Evolutionary conservation across 345 rosid species (phyloP).

Genomic region (Eucalyptus tenuipes): DNA sequence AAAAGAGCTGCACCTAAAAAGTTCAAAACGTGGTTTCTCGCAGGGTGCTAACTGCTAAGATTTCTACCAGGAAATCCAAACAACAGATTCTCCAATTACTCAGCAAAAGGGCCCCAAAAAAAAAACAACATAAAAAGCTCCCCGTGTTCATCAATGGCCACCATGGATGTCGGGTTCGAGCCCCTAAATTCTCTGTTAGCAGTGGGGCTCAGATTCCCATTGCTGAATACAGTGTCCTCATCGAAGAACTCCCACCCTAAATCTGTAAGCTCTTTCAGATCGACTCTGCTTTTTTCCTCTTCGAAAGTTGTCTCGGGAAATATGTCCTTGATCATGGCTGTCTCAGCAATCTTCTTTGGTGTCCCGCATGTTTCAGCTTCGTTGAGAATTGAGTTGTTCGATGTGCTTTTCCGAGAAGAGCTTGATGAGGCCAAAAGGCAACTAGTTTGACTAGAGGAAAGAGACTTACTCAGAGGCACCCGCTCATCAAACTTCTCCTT

Average conservation of each 20-base stretch:
- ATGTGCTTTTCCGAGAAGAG: constrained; percentile 34
- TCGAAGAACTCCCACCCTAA: constrained; percentile 39
- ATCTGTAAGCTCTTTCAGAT: constrained; percentile 22
- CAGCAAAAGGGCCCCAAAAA: not conserved
- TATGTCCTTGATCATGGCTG: constrained; percentile 5
- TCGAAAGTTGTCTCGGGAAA: not conserved
- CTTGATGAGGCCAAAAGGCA: constrained; percentile 70
- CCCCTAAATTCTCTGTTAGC: not conserved
- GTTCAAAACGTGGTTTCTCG: not conserved
- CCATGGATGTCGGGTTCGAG: not conserved
- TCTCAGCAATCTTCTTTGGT: constrained; percentile 10
- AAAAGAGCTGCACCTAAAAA: not conserved
- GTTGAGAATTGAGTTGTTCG: not conserved
- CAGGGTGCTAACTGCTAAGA: not conserved
- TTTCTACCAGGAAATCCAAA: not conserved
- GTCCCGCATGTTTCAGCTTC: not conserved
- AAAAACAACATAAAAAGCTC: not conserved
- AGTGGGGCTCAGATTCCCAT: not conserved
- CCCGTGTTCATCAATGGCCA: not conserved
- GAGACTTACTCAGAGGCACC: constrained; percentile 63
- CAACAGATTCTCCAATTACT: not conserved
- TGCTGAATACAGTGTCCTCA: not conserved
- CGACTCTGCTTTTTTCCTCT: constrained; percentile 2
- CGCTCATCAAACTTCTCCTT: constrained; percentile 67
- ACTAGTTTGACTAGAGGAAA: constrained; percentile 74